These are phyloP conservation scores for Penicillium coffeae DNA, from an alignment of 495 filamentous ascomycete species.

Conservation along the genomic window DNA sequence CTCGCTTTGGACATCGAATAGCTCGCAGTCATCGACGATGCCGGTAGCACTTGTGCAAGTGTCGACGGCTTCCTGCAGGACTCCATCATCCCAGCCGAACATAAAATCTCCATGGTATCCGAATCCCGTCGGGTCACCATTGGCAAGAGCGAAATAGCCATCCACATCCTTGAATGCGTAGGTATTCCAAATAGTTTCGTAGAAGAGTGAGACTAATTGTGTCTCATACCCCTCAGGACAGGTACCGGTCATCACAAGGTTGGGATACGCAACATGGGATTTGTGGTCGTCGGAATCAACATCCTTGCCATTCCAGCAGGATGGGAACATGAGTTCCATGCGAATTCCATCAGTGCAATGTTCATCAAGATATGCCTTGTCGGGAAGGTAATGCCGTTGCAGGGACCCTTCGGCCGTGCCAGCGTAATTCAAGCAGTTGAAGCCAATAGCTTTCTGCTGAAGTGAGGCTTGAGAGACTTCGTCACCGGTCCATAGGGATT, in stretches of 20 bases:
- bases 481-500: conserved; percentile 60
- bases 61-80: conserved; percentile 41
- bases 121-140: conserved; percentile 77
- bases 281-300: conserved; percentile 58
- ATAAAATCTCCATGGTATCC: conserved; percentile 89
- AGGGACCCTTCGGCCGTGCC: conserved; percentile 60
- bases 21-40: conserved; percentile 48
- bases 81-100: conserved; percentile 64
- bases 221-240: conserved; percentile 72
- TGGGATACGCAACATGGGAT: conserved; percentile 74
- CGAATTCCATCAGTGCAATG: conserved; percentile 75
- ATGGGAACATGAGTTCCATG: conserved; percentile 84
- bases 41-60: conserved; percentile 52
- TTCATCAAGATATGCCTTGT: conserved; percentile 70
- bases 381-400: conserved; percentile 75
- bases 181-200: conserved; percentile 84
- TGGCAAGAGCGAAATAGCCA: conserved; percentile 76
- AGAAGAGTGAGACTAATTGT: conserved; percentile 73
- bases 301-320: conserved; percentile 82
- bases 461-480: conserved; percentile 63
- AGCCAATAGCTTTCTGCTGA: conserved; percentile 78
- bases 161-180: conserved; percentile 58
- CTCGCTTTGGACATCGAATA: conserved; percentile 56
- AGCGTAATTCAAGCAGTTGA: conserved; percentile 85
- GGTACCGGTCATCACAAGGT: conserved; percentile 65